Evolutionary conservation across 805 yeast species (phyloP).

Genomic region (Hanseniaspora taiwanica): DNA sequence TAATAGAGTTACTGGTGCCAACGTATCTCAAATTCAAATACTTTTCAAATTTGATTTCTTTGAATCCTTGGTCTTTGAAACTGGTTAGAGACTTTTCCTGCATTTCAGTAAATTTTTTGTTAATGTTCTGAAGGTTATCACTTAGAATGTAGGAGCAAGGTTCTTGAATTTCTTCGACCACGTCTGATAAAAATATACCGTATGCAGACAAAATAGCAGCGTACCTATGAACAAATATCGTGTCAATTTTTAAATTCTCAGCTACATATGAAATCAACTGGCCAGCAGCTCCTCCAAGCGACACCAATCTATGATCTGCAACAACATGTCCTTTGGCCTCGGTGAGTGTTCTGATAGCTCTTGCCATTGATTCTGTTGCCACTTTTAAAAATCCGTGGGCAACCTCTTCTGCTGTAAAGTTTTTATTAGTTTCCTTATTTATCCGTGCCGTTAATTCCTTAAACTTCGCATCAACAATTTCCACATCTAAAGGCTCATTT

Average conservation of each 20-base stretch:
- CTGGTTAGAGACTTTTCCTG: constrained; percentile 28
- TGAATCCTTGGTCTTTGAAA: constrained; percentile 42
- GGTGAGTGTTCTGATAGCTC: constrained; percentile 74
- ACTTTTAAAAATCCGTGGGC: constrained; percentile 74
- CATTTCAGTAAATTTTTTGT: constrained; percentile 34
- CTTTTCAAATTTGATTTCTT: constrained; percentile 39
- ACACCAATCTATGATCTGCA: constrained; percentile 55
- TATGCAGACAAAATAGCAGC: constrained; percentile 79
- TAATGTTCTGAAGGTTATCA: constrained; percentile 25
- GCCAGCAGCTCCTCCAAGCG: constrained; percentile 93
- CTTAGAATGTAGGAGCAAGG: constrained; percentile 42
- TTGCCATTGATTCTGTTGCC: constrained; percentile 82
- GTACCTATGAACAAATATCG: constrained; percentile 64
- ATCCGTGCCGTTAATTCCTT: constrained; percentile 40
- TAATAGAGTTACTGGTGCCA: constrained; percentile 82
- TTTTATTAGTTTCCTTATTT: constrained; percentile 29
- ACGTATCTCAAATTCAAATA: constrained; percentile 68
- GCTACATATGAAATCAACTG: constrained; percentile 80
- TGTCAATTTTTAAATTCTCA: constrained; percentile 48
- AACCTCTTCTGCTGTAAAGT: constrained; percentile 47
- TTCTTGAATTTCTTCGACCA: constrained; percentile 65
- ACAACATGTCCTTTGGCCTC: constrained; percentile 71
- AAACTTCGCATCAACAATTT: constrained; percentile 38
- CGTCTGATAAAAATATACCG: constrained; percentile 80
- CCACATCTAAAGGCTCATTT: constrained; percentile 51